Evolutionary conservation across 441 rosid genomes (phyloP), one percentile per base, ranked within the genome.

Genomic region (Gossypium davidsonii): DNA sequence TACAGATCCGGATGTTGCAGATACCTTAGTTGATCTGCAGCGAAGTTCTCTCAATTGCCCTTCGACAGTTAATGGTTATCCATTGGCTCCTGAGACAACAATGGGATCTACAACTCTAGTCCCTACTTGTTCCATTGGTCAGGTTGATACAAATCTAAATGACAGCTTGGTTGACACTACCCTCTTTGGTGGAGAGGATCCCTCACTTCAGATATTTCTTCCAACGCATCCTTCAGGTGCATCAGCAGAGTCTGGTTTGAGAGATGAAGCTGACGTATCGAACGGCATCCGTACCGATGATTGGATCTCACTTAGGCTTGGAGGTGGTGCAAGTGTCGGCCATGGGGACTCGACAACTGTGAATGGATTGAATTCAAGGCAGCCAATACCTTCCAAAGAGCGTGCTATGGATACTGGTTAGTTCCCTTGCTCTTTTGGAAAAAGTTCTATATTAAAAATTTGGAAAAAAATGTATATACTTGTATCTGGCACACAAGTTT

Each of bases 271-370:
- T 79, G 94, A 91, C 72, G 73, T 83, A 78, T 87, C 97, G 18
- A 93, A 93, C 74, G 91, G 97, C 70, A 79, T 89, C 76, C 88
- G 86, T 18, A 81, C 83, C 57, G 97, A 91, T 70, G 99, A 90
- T 79, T 96, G 97, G 97, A 88, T 93, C 66, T 96, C 98, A 72
- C 97, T 96, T 75, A 89, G 92, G 73, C 93, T 96, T 72, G 99
- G 99, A 56, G 99, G 86, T 73, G 86, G 87, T 78, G 84, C 81
- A 12, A 71, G 83, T 70, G 85, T 88, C 57, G 78, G 80, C 81
- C 89, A 83, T 21, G 82, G 81, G 67, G 90, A 91, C 46, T 69
- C 86, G 31, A 72, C 77, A 31, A 46, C 80, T 64, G 73, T 87
- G 73, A 85, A 87, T 72, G 91, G 93, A 66, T 62, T 87, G 55